These are phyloP conservation scores for Pythium pectinolyticum DNA, from an alignment of 352 stramenopile species.

Conservation along the genomic window DNA sequence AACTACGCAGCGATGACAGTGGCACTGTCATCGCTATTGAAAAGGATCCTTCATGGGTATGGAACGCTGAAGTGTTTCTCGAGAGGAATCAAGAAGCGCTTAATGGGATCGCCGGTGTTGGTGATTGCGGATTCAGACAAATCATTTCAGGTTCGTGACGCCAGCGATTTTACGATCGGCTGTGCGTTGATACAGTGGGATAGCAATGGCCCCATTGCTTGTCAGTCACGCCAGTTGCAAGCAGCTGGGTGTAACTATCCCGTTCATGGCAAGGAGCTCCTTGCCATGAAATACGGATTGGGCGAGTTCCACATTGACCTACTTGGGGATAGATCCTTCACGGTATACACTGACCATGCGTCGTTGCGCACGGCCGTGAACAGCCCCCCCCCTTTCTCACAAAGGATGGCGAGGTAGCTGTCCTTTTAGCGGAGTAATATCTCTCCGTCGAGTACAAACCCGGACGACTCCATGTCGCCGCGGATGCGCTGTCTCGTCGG, in stretches of 20 bases:
- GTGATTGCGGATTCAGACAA: not conserved
- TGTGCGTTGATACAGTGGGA: not conserved
- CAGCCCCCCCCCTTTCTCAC: constrained; percentile 1
- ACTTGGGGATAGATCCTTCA: constrained; percentile 3
- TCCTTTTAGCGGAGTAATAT: constrained; percentile 33
- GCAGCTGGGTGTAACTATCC: constrained; percentile 2
- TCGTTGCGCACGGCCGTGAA: constrained; percentile 2
- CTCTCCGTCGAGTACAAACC: constrained; percentile 31
- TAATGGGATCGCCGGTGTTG: too few species aligned
- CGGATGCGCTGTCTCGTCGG: constrained; percentile 25
- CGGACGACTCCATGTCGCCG: constrained; percentile 19
- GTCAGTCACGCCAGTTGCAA: constrained; percentile 5
- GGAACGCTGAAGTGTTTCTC: not conserved
- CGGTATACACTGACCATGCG: not conserved
- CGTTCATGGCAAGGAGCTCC: constrained; percentile 10
- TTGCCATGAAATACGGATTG: constrained; percentile 10
- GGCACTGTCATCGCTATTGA: not conserved
- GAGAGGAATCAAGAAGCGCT: too few species aligned
- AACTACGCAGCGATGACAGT: constrained; percentile 10
- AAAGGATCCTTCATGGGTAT: not conserved
- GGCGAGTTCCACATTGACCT: constrained; percentile 8
- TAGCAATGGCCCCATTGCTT: not conserved
- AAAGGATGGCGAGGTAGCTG: constrained; percentile 3
- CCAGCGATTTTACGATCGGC: too few species aligned
- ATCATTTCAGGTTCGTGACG: too few species aligned